These are phyloP conservation scores for Albatrellus sp. DNA, from an alignment of 1,284 basidiomycete genomes.

Conservation along the genomic window DNA sequence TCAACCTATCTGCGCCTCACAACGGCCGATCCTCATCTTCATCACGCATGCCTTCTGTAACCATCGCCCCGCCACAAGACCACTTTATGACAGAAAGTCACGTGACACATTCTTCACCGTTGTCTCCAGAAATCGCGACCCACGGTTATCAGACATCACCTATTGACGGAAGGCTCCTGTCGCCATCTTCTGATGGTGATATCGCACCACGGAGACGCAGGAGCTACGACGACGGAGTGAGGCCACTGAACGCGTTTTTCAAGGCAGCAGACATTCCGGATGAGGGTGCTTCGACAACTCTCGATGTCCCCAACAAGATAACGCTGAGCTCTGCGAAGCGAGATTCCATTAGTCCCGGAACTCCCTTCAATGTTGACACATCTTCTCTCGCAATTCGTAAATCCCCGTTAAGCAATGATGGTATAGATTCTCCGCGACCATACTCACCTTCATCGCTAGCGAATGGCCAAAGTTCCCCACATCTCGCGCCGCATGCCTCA, in stretches of 20 bases:
- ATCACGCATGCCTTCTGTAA: neutral
- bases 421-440: too few species aligned
- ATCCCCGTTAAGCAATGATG: too few species aligned
- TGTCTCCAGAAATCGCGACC: neutral
- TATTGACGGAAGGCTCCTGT: slow-evolving; percentile 5
- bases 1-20: neutral
- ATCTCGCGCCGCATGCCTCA: too few species aligned
- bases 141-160: slow-evolving; percentile 1
- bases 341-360: slow-evolving; percentile 11
- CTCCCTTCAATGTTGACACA: slow-evolving; percentile 8
- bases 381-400: neutral
- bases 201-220: slow-evolving; percentile 28
- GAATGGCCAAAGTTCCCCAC: too few species aligned
- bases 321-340: slow-evolving; percentile 9
- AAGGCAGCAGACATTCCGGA: slow-evolving; percentile 13
- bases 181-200: slow-evolving; percentile 13
- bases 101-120: neutral
- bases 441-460: too few species aligned
- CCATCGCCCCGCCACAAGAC: neutral
- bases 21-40: neutral
- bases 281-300: slow-evolving; percentile 12
- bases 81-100: neutral
- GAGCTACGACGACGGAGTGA: slow-evolving; percentile 48
- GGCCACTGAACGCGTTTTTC: slow-evolving; percentile 35
- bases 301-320: slow-evolving; percentile 12